Conservation (phyloP, 139 green algal species). For the Astrephomene gubernaculifera region DNA sequence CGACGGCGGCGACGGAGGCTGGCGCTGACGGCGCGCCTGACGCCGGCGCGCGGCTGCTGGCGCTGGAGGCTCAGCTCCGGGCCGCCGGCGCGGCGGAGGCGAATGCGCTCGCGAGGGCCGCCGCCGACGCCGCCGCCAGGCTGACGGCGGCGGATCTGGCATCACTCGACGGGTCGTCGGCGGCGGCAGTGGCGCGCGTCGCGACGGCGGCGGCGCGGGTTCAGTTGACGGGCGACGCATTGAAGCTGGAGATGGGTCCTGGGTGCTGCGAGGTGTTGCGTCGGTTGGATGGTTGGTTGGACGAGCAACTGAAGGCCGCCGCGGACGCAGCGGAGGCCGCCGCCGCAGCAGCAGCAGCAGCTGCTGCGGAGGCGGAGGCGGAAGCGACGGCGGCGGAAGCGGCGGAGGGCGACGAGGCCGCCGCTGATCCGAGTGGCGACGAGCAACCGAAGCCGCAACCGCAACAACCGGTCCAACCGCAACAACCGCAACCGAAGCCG, state of each 20-base stretch:
- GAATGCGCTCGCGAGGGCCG: neutral
- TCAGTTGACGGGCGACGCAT: neutral
- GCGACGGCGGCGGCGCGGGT: neutral
- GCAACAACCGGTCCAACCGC: neutral
- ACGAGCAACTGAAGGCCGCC: neutral
- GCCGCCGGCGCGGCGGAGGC: neutral
- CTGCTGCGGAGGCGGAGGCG: neutral
- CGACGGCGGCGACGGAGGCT: neutral
- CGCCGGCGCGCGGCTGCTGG: slow-evolving; percentile 22
- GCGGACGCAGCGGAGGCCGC: neutral
- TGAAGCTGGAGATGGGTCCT: slow-evolving; percentile 13
- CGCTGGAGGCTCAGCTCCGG: neutral
- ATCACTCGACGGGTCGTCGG: neutral
- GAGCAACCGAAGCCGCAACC: too few relatives aligned
- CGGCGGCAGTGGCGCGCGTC: neutral
- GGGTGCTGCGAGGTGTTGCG: slow-evolving; percentile 5
- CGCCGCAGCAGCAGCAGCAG: neutral
- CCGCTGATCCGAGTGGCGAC: neutral
- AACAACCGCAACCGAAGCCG: neutral
- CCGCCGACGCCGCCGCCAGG: neutral
- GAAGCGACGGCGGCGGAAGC: neutral
- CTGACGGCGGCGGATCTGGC: slow-evolving; percentile 15
- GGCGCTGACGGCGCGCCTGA: neutral
- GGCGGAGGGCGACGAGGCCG: neutral
- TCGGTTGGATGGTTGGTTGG: slow-evolving; percentile 18